Conservation (phyloP, 805 yeast species). For the Candida pseudofarinosa region DNA sequence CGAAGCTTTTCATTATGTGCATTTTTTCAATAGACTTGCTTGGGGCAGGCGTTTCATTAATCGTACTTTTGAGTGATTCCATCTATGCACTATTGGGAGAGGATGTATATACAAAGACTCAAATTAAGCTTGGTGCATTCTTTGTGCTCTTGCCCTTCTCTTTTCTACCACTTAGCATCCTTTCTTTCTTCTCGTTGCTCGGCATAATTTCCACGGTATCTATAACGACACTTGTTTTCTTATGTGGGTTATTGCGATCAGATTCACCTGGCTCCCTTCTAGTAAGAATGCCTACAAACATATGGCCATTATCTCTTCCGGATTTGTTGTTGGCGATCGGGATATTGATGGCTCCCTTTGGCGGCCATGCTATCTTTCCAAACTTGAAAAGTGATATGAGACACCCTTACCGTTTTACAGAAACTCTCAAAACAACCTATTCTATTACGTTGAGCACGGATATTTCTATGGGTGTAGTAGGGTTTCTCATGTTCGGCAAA, state of each 20-base stretch:
- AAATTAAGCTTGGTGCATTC: conserved; percentile 66
- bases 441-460: conserved; percentile 58
- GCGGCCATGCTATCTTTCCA: conserved; percentile 83
- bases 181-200: conserved; percentile 63
- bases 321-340: conserved; percentile 59
- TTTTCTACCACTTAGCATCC: conserved; percentile 67
- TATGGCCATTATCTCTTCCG: conserved; percentile 55
- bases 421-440: conserved; percentile 56
- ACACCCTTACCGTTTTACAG: conserved; percentile 55
- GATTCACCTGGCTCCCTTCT: conserved; percentile 72
- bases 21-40: conserved; percentile 72
- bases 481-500: conserved; percentile 57
- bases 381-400: conserved; percentile 73
- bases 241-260: conserved; percentile 60
- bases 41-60: conserved; percentile 78
- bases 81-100: conserved; percentile 57
- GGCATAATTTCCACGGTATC: conserved; percentile 72
- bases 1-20: conserved; percentile 68
- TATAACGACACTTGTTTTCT: conserved; percentile 53
- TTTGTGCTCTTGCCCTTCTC: conserved; percentile 76
- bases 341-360: conserved; percentile 72
- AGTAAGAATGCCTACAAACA: conserved; percentile 57
- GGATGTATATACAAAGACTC: conserved; percentile 37
- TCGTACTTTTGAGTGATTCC: conserved; percentile 83
- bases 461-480: conserved; percentile 59